Evolutionary conservation across 305 asterid species (phyloP).

Genomic region (Fraxinus dipetala): DNA sequence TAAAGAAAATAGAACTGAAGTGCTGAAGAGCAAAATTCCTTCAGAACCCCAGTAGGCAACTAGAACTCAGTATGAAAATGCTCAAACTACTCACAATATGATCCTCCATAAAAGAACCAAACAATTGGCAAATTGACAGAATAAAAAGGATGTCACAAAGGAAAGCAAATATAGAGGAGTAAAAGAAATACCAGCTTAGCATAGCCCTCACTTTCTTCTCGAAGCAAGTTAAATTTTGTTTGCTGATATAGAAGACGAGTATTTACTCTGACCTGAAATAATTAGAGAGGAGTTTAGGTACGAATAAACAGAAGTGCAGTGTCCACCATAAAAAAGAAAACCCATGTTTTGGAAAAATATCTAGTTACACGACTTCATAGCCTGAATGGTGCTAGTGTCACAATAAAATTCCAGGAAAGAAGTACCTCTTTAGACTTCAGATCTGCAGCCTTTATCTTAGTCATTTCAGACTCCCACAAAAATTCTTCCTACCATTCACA

Average conservation of each 20-base stretch:
- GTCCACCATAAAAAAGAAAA: conserved; percentile 3
- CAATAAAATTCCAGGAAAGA: conserved; percentile 16
- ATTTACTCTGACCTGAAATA: conserved; percentile 88
- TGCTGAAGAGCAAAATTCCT: neutral
- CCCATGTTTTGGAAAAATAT: neutral
- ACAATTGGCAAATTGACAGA: neutral
- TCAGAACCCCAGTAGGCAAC: neutral
- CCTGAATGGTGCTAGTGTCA: conserved; percentile 6
- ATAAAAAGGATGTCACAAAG: conserved; percentile 8
- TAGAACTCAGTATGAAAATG: neutral
- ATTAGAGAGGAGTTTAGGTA: conserved; percentile 17
- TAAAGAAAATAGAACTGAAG: conserved; percentile 6
- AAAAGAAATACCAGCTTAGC: conserved; percentile 76
- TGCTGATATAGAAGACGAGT: conserved; percentile 99
- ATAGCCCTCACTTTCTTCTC: conserved; percentile 98
- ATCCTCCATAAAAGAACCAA: neutral
- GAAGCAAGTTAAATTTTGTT: conserved; percentile 92
- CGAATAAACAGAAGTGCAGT: conserved; percentile 12
- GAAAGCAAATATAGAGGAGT: neutral
- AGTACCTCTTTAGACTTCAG: conserved; percentile 91
- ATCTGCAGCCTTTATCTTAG: conserved; percentile 88
- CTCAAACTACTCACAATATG: conserved; percentile 14
- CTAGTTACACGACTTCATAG: neutral
- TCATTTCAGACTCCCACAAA: conserved; percentile 92
- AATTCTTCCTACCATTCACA: conserved; percentile 70